Evolutionary conservation across 768 basidiomycete species (phyloP), one percentile per base, ranked within the genome.

Genomic region (Mycena vulgaris): DNA sequence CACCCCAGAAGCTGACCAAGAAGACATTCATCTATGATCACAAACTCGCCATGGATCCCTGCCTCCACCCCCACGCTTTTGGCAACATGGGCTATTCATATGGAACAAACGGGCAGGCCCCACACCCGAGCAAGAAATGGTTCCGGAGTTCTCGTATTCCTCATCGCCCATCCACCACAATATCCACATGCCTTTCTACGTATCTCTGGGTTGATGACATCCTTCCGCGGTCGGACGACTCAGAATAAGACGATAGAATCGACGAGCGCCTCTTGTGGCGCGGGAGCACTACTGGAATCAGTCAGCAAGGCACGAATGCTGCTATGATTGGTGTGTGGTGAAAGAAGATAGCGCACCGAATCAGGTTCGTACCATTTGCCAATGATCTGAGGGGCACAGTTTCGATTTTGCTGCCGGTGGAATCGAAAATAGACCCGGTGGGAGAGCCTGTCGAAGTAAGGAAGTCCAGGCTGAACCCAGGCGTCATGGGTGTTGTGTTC

Each of bases 281-380:
- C 45, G 94, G 94, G 4, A 88, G 88, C 47, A 92, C 89, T 49
- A 94, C 93, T 0, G 94, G 93, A 11, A 91, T 89, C n/a, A n/a
- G n/a, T n/a, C n/a, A n/a, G n/a, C n/a, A 23, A 80, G 72, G 59
- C 84, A 87, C 39, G 74, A 79, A 16, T 63, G 75, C 2, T 61
- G 72, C 1, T n/a, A n/a, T n/a, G n/a, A n/a, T n/a, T n/a, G n/a
- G n/a, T n/a, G 80, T 83, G 10, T 79, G 80, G 7, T 92, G 91
- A n/a, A n/a, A n/a, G 92, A 59, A 77, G 71, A 74, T 82, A 23
- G 81, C 84, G 7, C 92, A 92, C 63, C 80, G 92, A 0, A 76
- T 83, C 25, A 80, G 84, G 27, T 78, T 92, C 2, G 83, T 90
- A 31, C 78, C 80, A 17, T 76, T 80, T 27, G 66, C 86, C 10